phyloP scores from a whole-genome alignment of 768 basidiomycete species.

The Amanita subjunquillea region DNA sequence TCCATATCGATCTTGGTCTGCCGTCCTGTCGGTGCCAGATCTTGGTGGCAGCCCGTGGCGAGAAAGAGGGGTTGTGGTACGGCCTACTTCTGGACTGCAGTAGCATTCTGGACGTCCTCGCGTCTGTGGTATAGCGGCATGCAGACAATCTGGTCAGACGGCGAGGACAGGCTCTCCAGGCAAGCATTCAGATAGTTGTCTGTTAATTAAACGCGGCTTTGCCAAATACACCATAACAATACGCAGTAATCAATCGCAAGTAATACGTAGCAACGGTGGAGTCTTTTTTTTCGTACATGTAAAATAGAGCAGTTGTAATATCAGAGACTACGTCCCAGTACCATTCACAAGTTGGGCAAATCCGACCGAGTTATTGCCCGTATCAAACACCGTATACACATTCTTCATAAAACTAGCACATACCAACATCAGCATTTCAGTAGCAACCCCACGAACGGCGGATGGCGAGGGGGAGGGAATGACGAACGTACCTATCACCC shows the following conservation, averaged over 20 bases:
- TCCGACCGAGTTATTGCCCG: background rate
- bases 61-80: background rate
- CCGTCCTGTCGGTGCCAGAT: constrained; percentile 4
- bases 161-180: background rate
- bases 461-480: no score
- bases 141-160: background rate
- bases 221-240: no score
- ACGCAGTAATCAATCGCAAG: no score
- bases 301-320: no score
- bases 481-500: constrained; percentile 2
- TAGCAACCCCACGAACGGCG: no score
- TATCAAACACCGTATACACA: constrained; percentile 1
- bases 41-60: background rate
- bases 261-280: no score
- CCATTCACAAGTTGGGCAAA: background rate
- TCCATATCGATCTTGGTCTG: background rate
- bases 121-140: background rate
- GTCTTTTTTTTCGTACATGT: no score
- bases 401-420: constrained; percentile 1
- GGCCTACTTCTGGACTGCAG: background rate
- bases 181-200: background rate
- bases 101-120: no score
- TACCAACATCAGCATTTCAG: no score
- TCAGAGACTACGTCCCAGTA: no score
- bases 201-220: no score